Evolutionary conservation across 1,139 yeast genomes (phyloP).

Genomic region (Debaryomyces coudertii): DNA sequence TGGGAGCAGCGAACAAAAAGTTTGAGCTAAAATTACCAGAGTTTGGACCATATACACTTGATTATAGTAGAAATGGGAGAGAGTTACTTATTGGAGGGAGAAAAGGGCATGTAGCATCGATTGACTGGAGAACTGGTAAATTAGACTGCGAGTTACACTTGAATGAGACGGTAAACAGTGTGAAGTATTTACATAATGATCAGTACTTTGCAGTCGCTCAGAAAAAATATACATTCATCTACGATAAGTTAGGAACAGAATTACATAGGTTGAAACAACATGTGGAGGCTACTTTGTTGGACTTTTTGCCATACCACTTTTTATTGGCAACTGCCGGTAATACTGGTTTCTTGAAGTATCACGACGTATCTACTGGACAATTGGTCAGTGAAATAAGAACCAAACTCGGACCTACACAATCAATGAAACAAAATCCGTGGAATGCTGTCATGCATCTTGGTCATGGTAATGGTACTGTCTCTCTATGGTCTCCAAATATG

Average conservation of each 20-base stretch:
- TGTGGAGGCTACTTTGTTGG: slow-evolving; percentile 78
- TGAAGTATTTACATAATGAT: slow-evolving; percentile 86
- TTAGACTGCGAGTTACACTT: slow-evolving; percentile 81
- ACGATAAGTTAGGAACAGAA: slow-evolving; percentile 90
- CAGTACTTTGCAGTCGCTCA: slow-evolving; percentile 97
- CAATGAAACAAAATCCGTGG: slow-evolving; percentile 92
- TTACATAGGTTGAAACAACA: slow-evolving; percentile 90
- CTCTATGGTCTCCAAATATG: slow-evolving; percentile 93
- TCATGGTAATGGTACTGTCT: slow-evolving; percentile 89
- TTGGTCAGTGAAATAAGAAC: slow-evolving; percentile 84
- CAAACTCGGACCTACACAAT: slow-evolving; percentile 85
- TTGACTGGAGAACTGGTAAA: slow-evolving; percentile 92
- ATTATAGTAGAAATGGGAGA: slow-evolving; percentile 87
- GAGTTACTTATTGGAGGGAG: slow-evolving; percentile 81
- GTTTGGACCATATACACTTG: slow-evolving; percentile 84
- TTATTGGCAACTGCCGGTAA: slow-evolving; percentile 86
- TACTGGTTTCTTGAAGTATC: slow-evolving; percentile 86
- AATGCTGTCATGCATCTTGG: slow-evolving; percentile 96
- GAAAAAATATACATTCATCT: slow-evolving; percentile 89
- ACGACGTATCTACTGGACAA: slow-evolving; percentile 92
- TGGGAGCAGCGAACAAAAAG: slow-evolving; percentile 70
- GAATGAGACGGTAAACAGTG: slow-evolving; percentile 88
- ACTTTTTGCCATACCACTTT: slow-evolving; percentile 91
- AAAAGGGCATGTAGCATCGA: slow-evolving; percentile 93
- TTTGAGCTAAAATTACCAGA: slow-evolving; percentile 74